A percentile compares a stretch with the other conserved stretches of the same genome.
These are phyloP conservation scores for Sergeia podlipaevii DNA, from an alignment of 208 protist species.

Conservation along the genomic window DNA sequence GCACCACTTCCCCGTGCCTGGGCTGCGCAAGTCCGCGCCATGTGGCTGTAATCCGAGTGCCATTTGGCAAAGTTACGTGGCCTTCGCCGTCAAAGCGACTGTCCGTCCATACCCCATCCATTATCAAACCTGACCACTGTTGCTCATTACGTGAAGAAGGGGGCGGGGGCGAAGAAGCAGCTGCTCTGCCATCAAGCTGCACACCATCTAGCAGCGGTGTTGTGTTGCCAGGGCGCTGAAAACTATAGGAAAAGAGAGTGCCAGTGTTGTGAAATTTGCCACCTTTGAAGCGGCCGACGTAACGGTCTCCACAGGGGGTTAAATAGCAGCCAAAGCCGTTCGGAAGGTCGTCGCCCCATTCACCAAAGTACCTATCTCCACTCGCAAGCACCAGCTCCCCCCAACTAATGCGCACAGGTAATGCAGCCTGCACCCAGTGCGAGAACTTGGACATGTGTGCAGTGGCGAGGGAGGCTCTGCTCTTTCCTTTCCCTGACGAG, in stretches of 20 bases:
- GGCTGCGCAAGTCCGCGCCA: slow-evolving; percentile 50
- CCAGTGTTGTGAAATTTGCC: slow-evolving; percentile 68
- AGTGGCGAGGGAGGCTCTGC: slow-evolving; percentile 1
- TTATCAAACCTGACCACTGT: slow-evolving; percentile 32
- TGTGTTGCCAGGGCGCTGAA: neutral
- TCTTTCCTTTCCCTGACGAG: no score
- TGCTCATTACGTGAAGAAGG: no score
- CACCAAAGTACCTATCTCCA: slow-evolving; percentile 74
- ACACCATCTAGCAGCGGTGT: slow-evolving; percentile 17
- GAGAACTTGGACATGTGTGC: slow-evolving; percentile 46
- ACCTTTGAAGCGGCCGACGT: slow-evolving; percentile 52
- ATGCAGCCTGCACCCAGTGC: slow-evolving; percentile 41
- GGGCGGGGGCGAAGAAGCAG: neutral
- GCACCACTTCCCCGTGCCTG: slow-evolving; percentile 41
- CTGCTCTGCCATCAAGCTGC: slow-evolving; percentile 11
- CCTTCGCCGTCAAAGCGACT: slow-evolving; percentile 60
- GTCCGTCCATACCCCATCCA: slow-evolving; percentile 64
- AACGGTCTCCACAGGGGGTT: slow-evolving; percentile 51
- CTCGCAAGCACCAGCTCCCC: slow-evolving; percentile 49
- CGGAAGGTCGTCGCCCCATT: slow-evolving; percentile 63
- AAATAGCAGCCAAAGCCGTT: slow-evolving; percentile 76
- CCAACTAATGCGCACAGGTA: slow-evolving; percentile 41
- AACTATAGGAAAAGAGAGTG: slow-evolving; percentile 38
- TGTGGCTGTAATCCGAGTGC: slow-evolving; percentile 49
- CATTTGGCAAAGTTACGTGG: slow-evolving; percentile 57